Percentiles rank a stretch among this genome's conserved stretches.
Conservation (phyloP, 805 yeast genomes). For the Hanseniaspora occidentalis region DNA sequence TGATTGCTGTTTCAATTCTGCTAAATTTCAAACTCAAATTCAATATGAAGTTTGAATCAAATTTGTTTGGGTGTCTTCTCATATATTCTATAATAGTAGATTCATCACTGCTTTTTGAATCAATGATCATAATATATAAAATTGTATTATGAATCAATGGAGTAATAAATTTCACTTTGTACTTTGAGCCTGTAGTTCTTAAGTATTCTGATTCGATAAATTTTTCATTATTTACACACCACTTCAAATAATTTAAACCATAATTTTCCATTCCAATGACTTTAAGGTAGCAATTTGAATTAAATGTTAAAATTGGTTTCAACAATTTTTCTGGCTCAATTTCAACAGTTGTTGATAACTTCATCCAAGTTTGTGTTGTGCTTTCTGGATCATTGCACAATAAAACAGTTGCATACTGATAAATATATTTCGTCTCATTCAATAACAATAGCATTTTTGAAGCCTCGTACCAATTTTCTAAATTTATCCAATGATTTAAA, state of each 20-base stretch:
- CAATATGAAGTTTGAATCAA: slow-evolving; percentile 61
- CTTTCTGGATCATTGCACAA: slow-evolving; percentile 53
- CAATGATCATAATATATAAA: slow-evolving; percentile 47
- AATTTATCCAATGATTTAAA: slow-evolving; percentile 52
- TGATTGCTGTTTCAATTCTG: slow-evolving; percentile 48
- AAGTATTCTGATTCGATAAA: neutral
- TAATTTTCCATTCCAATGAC: slow-evolving; percentile 33
- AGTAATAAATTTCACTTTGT: slow-evolving; percentile 24
- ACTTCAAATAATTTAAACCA: slow-evolving; percentile 51
- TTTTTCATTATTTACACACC: slow-evolving; percentile 25
- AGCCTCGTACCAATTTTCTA: slow-evolving; percentile 65
- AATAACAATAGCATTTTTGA: slow-evolving; percentile 41
- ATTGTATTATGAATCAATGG: slow-evolving; percentile 55
- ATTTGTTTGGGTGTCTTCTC: slow-evolving; percentile 27
- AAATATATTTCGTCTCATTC: slow-evolving; percentile 37
- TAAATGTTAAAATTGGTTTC: slow-evolving; percentile 66
- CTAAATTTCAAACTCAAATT: slow-evolving; percentile 51
- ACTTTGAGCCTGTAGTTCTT: slow-evolving; percentile 4
- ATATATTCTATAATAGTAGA: slow-evolving; percentile 37
- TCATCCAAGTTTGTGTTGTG: slow-evolving; percentile 73
- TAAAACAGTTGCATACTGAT: slow-evolving; percentile 57
- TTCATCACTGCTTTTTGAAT: slow-evolving; percentile 28
- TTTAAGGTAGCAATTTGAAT: slow-evolving; percentile 29
- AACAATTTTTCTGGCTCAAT: slow-evolving; percentile 53
- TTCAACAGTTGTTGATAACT: slow-evolving; percentile 27